Conservation (phyloP, 208 protist species). For the Ichthyophonus hoferi region DNA sequence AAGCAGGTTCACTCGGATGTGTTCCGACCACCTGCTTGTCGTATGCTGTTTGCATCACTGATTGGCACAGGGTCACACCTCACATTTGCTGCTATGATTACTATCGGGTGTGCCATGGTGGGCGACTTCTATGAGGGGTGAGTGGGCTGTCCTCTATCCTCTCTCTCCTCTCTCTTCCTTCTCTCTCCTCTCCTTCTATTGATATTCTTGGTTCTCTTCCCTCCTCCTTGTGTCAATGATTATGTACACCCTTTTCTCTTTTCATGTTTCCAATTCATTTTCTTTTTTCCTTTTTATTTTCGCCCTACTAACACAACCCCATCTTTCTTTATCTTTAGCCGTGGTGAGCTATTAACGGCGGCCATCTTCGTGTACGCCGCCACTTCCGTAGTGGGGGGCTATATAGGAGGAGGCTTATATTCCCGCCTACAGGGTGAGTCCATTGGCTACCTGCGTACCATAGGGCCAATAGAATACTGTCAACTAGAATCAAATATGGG, state of each 20-base stretch:
- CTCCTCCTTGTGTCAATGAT: background rate
- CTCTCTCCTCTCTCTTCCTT: background rate
- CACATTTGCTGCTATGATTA: constrained; percentile 16
- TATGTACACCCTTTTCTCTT: too few relatives aligned
- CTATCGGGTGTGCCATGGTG: constrained; percentile 38
- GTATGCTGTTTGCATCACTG: constrained; percentile 71
- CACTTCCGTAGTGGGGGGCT: constrained; percentile 72
- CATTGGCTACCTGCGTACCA: too few relatives aligned
- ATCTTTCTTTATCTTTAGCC: constrained; percentile 36
- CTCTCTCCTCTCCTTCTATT: background rate
- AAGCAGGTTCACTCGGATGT: constrained; percentile 86
- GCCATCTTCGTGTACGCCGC: constrained; percentile 69
- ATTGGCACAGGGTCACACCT: constrained; percentile 61
- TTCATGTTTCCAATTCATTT: background rate
- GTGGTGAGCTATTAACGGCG: constrained; percentile 63
- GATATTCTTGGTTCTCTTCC: background rate
- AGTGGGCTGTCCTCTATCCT: background rate
- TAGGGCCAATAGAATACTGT: too few relatives aligned
- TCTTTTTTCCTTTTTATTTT: background rate
- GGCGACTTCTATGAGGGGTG: constrained; percentile 44
- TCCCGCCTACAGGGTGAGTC: constrained; percentile 16
- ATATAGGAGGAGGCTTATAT: constrained; percentile 68
- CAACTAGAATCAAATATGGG: too few relatives aligned
- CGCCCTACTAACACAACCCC: background rate
- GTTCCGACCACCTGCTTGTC: constrained; percentile 73